Conservation (phyloP, 345 rosid genomes). For the Litchi chinensis region DNA sequence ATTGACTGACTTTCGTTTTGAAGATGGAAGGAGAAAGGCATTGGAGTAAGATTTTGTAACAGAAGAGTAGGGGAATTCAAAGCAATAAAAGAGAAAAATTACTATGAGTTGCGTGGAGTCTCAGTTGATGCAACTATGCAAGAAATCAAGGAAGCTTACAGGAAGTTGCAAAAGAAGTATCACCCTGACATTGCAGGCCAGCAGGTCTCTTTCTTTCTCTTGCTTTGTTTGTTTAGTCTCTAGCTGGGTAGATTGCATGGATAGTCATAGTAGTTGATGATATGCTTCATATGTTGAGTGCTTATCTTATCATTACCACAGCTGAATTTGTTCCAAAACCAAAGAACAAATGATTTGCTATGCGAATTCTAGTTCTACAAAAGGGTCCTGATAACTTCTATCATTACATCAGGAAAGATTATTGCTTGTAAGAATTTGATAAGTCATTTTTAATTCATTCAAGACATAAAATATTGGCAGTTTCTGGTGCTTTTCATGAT, state of each 20-base stretch:
- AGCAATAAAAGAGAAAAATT: constrained; percentile 34
- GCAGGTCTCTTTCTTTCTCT: constrained; percentile 31
- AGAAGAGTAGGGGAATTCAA: constrained; percentile 20
- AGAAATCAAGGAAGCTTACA: no score
- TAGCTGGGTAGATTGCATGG: not conserved
- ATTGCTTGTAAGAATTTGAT: no score
- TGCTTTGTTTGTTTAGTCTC: not conserved
- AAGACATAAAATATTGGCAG: no score
- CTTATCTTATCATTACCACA: not conserved
- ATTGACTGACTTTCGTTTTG: not conserved
- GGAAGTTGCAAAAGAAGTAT: constrained; percentile 60
- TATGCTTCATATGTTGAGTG: not conserved
- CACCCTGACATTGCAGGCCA: constrained; percentile 71
- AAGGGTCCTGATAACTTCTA: no score
- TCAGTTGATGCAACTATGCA: no score
- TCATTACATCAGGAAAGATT: no score
- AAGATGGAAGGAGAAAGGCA: constrained; percentile 31
- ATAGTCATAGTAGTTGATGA: not conserved
- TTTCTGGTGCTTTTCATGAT: no score
- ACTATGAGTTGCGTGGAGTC: no score
- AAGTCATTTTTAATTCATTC: no score
- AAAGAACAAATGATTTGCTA: no score
- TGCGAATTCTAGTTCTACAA: no score
- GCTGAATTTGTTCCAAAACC: no score
- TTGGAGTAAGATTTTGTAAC: constrained; percentile 34